A percentile compares a stretch with the other conserved stretches of the same genome.
Conservation (phyloP, 2,329 filamentous ascomycete species). For the Teratosphaeriaceae sp. region DNA sequence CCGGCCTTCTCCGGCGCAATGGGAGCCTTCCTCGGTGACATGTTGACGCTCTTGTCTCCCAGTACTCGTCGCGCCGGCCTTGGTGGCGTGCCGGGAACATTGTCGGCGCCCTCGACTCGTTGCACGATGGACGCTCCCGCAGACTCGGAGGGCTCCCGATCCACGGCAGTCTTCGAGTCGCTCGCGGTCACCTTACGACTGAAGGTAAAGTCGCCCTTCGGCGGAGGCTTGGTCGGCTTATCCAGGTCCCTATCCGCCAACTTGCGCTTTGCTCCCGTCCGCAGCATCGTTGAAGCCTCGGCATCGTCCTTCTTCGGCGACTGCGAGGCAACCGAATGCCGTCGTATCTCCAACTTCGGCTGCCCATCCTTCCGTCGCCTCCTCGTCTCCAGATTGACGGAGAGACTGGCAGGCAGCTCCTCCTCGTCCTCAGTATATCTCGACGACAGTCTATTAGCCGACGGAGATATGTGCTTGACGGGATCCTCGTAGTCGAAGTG, state of each 20-base stretch:
- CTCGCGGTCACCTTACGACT: conserved; percentile 30
- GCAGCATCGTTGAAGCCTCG: conserved; percentile 27
- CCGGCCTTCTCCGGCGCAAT: conserved; percentile 7
- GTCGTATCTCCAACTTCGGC: conserved; percentile 36
- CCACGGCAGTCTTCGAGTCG: conserved; percentile 7
- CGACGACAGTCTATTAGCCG: conserved; percentile 4
- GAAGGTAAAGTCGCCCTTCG: conserved; percentile 41
- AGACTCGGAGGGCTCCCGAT: conserved; percentile 5
- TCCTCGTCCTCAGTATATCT: conserved; percentile 20
- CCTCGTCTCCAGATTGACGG: conserved; percentile 46
- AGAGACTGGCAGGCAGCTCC: conserved; percentile 32
- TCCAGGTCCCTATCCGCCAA: conserved; percentile 48
- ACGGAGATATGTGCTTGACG: conserved; percentile 28
- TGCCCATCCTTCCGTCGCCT: conserved; percentile 47
- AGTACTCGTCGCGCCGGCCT: conserved; percentile 30
- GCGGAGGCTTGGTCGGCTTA: conserved; percentile 26
- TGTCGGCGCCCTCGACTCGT: neutral
- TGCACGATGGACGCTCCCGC: neutral
- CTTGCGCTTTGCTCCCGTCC: conserved; percentile 51
- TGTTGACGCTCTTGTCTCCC: conserved; percentile 35
- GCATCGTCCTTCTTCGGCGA: conserved; percentile 32
- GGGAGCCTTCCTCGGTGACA: conserved; percentile 26
- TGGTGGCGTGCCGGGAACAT: conserved; percentile 2
- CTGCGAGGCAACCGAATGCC: conserved; percentile 37
- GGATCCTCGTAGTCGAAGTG: conserved; percentile 46